These are phyloP conservation scores for Simplicillium aogashimaense DNA, from an alignment of 2,329 filamentous ascomycete genomes.

Conservation along the genomic window DNA sequence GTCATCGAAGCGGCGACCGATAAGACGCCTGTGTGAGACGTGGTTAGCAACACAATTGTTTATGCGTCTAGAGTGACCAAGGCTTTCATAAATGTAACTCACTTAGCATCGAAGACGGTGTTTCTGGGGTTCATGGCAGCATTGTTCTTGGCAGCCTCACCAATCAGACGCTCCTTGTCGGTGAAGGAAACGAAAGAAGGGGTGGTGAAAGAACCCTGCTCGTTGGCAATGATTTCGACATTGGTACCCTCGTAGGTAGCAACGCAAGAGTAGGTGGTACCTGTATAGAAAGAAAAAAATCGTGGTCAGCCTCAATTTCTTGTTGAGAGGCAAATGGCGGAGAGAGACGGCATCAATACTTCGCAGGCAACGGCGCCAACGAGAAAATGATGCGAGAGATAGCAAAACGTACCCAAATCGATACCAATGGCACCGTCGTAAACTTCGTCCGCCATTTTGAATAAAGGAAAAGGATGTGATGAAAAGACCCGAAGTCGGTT, in stretches of 20 bases:
- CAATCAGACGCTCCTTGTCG: constrained; percentile 96
- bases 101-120: constrained; percentile 99
- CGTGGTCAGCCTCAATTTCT: too few relatives aligned
- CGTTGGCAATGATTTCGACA: constrained; percentile 99
- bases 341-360: too few relatives aligned
- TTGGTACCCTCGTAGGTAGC: constrained; percentile 98
- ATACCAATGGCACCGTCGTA: constrained; percentile 99
- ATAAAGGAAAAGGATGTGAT: constrained; percentile 8
- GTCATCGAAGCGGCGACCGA: constrained; percentile 92
- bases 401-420: constrained; percentile 73
- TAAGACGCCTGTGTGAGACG: constrained; percentile 66
- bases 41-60: constrained; percentile 7
- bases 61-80: neutral
- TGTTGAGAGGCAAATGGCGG: too few relatives aligned
- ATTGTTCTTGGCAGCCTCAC: constrained; percentile 99
- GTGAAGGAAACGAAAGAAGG: constrained; percentile 99
- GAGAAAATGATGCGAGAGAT: neutral
- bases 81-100: constrained; percentile 26
- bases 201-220: constrained; percentile 98
- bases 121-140: constrained; percentile 98
- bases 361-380: neutral
- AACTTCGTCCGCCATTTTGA: constrained; percentile 89
- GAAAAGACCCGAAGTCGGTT: constrained; percentile 9
- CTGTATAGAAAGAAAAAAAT: constrained; percentile 32
- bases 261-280: constrained; percentile 99